Conservation (phyloP, 2,329 filamentous ascomycete genomes). For the Bipolaris oryzae region DNA sequence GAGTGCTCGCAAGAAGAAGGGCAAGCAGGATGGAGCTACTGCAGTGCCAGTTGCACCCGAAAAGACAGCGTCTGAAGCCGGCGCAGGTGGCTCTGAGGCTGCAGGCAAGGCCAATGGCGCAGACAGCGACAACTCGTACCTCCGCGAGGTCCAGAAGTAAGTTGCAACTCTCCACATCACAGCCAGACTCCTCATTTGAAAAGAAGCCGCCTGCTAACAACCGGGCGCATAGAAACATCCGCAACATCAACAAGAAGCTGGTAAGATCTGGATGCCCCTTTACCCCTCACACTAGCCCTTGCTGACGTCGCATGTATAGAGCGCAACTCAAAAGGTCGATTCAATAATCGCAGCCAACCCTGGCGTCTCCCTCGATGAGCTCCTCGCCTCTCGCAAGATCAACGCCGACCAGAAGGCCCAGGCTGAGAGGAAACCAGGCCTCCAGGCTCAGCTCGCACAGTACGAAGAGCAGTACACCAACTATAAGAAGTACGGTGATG, state of each 20-base stretch:
- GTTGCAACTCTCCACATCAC: conserved; percentile 38
- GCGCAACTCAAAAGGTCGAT: conserved; percentile 75
- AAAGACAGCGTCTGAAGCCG: conserved; percentile 39
- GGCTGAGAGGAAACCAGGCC: conserved; percentile 75
- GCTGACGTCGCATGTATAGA: conserved; percentile 53
- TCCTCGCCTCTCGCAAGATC: conserved; percentile 74
- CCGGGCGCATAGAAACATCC: conserved; percentile 70
- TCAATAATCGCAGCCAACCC: conserved; percentile 71
- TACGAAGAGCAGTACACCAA: conserved; percentile 75
- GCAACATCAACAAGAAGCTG: conserved; percentile 93
- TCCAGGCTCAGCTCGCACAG: conserved; percentile 71
- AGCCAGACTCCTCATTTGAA: background rate
- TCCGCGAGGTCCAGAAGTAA: conserved; percentile 91
- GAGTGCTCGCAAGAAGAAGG: conserved; percentile 61
- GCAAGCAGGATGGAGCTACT: conserved; percentile 50
- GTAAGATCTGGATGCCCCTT: conserved; percentile 60
- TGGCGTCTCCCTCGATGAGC: conserved; percentile 73
- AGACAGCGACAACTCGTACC: conserved; percentile 77
- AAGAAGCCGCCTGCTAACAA: conserved; percentile 24
- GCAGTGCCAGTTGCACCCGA: conserved; percentile 53
- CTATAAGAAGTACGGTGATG: conserved; percentile 76
- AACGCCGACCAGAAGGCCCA: conserved; percentile 81
- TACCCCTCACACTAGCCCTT: conserved; percentile 9
- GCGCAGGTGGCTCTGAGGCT: conserved; percentile 39
- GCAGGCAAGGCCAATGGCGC: conserved; percentile 57